Percentiles rank a stretch among this genome's conserved stretches.
These are phyloP conservation scores for Alnus rubra DNA, from an alignment of 306 rosid species.

Conservation along the genomic window DNA sequence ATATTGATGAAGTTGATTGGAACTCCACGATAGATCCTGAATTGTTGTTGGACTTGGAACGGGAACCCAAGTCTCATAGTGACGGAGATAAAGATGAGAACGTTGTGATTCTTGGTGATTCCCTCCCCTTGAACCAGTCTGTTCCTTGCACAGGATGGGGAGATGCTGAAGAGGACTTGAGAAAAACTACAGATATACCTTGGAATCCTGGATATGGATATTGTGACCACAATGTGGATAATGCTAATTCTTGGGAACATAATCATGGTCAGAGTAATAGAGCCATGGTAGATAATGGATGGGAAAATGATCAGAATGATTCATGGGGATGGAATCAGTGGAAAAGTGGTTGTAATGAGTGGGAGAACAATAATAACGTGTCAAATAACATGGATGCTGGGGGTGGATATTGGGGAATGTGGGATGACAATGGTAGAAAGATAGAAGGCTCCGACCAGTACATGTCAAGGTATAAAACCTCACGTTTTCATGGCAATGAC, in stretches of 20 bases:
- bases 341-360: slow-evolving; percentile 32
- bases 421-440: slow-evolving; percentile 36
- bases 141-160: slow-evolving; percentile 54
- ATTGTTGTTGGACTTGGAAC: slow-evolving; percentile 59
- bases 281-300: slow-evolving; percentile 29
- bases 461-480: slow-evolving; percentile 39
- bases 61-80: slow-evolving; percentile 29
- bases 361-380: slow-evolving; percentile 17
- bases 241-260: slow-evolving; percentile 43
- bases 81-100: slow-evolving; percentile 26
- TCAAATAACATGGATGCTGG: slow-evolving; percentile 20
- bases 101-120: slow-evolving; percentile 34
- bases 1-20: slow-evolving; percentile 73
- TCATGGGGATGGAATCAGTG: slow-evolving; percentile 37
- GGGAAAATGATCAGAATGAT: slow-evolving; percentile 31
- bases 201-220: slow-evolving; percentile 21
- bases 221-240: slow-evolving; percentile 27
- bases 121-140: slow-evolving; percentile 43
- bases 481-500: slow-evolving; percentile 41
- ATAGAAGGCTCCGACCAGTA: slow-evolving; percentile 33
- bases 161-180: slow-evolving; percentile 37
- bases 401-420: slow-evolving; percentile 39
- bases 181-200: slow-evolving; percentile 26
- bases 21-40: slow-evolving; percentile 53
- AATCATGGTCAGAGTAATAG: slow-evolving; percentile 7